These are phyloP conservation scores for Fusarium liriodendri DNA, from an alignment of 2,329 filamentous ascomycete species.

Conservation along the genomic window DNA sequence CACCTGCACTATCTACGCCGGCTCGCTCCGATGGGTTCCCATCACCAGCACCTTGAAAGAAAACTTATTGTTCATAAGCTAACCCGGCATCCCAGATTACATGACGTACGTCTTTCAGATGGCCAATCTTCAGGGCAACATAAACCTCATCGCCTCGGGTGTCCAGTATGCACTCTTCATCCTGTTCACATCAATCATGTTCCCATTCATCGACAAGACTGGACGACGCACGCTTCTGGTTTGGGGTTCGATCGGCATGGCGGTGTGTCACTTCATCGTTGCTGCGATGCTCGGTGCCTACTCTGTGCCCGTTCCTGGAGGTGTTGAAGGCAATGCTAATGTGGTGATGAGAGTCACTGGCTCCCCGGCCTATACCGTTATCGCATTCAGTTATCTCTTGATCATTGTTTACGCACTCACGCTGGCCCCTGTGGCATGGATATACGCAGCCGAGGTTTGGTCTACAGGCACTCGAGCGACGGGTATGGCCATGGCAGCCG, in stretches of 20 bases:
- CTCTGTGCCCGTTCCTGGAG: slow-evolving; percentile 53
- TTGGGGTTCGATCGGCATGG: slow-evolving; percentile 72
- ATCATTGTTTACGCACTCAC: slow-evolving; percentile 40
- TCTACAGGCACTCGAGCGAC: slow-evolving; percentile 54
- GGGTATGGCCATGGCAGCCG: slow-evolving; percentile 53
- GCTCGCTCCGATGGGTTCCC: not conserved
- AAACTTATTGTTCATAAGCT: not conserved
- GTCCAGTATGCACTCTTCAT: slow-evolving; percentile 65
- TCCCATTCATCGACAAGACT: slow-evolving; percentile 62
- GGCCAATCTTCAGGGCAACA: slow-evolving; percentile 48
- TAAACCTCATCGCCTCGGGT: slow-evolving; percentile 61
- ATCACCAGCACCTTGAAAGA: not conserved
- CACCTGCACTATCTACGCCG: not conserved
- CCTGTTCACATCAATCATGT: slow-evolving; percentile 59
- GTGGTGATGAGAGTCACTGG: slow-evolving; percentile 30
- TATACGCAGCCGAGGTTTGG: slow-evolving; percentile 57
- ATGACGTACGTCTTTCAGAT: slow-evolving; percentile 52
- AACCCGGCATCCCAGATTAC: slow-evolving; percentile 52
- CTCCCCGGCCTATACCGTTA: slow-evolving; percentile 68
- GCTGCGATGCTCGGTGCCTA: slow-evolving; percentile 59
- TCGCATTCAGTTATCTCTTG: slow-evolving; percentile 71
- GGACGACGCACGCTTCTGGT: slow-evolving; percentile 73
- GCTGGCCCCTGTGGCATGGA: slow-evolving; percentile 59
- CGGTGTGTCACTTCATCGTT: slow-evolving; percentile 62
- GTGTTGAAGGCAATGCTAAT: slow-evolving; percentile 56